Base-by-base conservation (phyloP, 2,329 filamentous ascomycete genomes). In the Macrophomina pseudophaseolina region DNA sequence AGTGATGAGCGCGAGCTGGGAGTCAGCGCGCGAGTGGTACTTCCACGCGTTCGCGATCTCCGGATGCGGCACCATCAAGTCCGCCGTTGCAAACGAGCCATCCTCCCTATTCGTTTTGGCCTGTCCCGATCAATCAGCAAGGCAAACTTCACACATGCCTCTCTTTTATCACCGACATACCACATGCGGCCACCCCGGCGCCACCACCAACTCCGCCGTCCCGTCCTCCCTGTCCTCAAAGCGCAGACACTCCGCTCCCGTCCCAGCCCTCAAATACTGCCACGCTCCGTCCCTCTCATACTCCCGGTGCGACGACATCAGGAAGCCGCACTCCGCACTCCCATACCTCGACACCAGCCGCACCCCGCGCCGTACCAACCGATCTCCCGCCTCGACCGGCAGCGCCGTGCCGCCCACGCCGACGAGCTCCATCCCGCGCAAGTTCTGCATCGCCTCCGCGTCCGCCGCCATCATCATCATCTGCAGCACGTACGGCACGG, bases 321-420 rank as follows among this genome's bases (percentile, higher is more conserved):
- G 73, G 68, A 90, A 90, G 0, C 88, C 88, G 66, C 87, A 90
- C 72, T 91, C 88, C 8, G 87, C 86, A 70, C 87, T 90, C 2
- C 88, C 88, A 73, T 88, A 89, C 48, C 88, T 80, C 0, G 87
- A 90, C 1, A 89, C 77, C 4, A 90, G 81, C 8, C 85, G 86
- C 1, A 90, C 82, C 0, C 80, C 81, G 5, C 78, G 72, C 0
- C 74, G 64, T 0, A 88, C 83, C 2, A 90, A 79, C 2, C 73
- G 72, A 66, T 89, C 79, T 0, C 88, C 88, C 1, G 88, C 75
- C 8, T 81, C 74, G 3, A 74, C 68, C 2, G 86, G 82, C 1
- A 90, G 73, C 4, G 87, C 85, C 11, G 88, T 87, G 5, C 88
- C 88, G 2, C 88, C 88, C 0, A 90, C 86, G 6, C 87, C 87